phyloP scores from a whole-genome alignment of 1,284 basidiomycete genomes.

The Heliocybe sulcata region DNA sequence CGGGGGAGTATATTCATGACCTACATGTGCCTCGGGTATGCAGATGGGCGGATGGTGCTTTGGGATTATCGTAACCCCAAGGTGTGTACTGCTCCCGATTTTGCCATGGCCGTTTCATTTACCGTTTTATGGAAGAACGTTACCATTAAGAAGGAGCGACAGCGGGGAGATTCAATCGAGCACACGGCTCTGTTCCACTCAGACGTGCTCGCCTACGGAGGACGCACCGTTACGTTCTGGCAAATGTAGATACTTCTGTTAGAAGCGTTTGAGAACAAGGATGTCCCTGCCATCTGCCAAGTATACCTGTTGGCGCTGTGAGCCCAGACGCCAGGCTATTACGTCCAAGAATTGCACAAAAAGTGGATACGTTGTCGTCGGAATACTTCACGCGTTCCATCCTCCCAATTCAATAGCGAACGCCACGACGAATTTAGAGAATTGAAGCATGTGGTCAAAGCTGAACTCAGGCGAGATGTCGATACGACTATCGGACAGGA shows the following conservation, averaged over 20 bases:
- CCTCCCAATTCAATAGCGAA: slow-evolving; percentile 78
- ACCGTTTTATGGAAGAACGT: slow-evolving; percentile 21
- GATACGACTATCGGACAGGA: slow-evolving; percentile 46
- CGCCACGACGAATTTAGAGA: slow-evolving; percentile 84
- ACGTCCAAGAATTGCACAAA: not conserved
- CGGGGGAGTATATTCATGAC: slow-evolving; percentile 18
- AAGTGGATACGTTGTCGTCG: not conserved
- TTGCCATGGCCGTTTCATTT: not conserved
- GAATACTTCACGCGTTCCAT: slow-evolving; percentile 27
- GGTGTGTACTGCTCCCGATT: slow-evolving; percentile 20
- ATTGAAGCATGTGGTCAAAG: slow-evolving; percentile 77
- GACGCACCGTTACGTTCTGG: slow-evolving; percentile 31
- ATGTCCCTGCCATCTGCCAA: not conserved
- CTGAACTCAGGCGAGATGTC: slow-evolving; percentile 86
- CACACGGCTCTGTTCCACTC: slow-evolving; percentile 34
- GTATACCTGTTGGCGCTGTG: not conserved
- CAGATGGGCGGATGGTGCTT: slow-evolving; percentile 34
- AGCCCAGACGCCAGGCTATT: not conserved
- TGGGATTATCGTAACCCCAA: slow-evolving; percentile 45
- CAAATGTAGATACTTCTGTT: not conserved
- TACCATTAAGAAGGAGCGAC: slow-evolving; percentile 22
- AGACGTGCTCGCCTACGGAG: slow-evolving; percentile 34
- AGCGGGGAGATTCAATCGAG: slow-evolving; percentile 26
- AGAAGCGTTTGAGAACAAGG: not conserved
- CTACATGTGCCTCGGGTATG: slow-evolving; percentile 38